A percentile compares a stretch with the other conserved stretches of the same genome.
Conservation (phyloP, 108 stramenopile genomes). For the Cyclostephanos tholiformis region DNA sequence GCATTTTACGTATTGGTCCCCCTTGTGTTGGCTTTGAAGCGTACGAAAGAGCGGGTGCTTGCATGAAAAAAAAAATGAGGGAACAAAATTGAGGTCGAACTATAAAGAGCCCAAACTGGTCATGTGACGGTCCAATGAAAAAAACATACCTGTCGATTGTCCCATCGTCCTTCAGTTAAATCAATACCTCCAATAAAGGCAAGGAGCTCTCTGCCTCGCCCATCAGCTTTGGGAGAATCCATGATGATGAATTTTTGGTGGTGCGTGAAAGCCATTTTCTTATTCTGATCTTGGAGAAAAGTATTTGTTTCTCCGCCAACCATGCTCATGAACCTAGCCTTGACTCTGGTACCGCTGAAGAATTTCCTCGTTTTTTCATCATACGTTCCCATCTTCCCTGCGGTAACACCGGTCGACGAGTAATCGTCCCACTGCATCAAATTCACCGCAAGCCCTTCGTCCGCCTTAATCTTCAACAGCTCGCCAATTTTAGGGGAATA, state of each 20-base stretch:
- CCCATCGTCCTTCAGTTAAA: constrained; percentile 63
- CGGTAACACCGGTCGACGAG: constrained; percentile 35
- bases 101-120: not conserved
- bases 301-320: constrained; percentile 40
- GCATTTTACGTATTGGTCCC: constrained; percentile 47
- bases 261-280: constrained; percentile 51
- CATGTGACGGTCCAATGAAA: too few relatives aligned
- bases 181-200: constrained; percentile 79
- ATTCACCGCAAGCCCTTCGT: constrained; percentile 51
- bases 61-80: not conserved
- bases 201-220: constrained; percentile 33
- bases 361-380: constrained; percentile 46
- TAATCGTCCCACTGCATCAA: constrained; percentile 59
- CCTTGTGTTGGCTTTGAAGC: constrained; percentile 46
- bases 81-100: not conserved
- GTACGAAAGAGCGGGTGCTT: constrained; percentile 53
- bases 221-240: constrained; percentile 44
- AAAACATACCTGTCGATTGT: constrained; percentile 45
- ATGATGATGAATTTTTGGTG: constrained; percentile 56
- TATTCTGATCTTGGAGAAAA: constrained; percentile 24
- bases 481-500: constrained; percentile 47
- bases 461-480: constrained; percentile 45
- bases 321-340: constrained; percentile 38
- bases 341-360: constrained; percentile 41
- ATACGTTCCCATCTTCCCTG: constrained; percentile 50